Percentiles rank a stretch among this genome's conserved stretches.
Conservation (phyloP, 1,284 basidiomycete species). For the Leccinum angustisporum region DNA sequence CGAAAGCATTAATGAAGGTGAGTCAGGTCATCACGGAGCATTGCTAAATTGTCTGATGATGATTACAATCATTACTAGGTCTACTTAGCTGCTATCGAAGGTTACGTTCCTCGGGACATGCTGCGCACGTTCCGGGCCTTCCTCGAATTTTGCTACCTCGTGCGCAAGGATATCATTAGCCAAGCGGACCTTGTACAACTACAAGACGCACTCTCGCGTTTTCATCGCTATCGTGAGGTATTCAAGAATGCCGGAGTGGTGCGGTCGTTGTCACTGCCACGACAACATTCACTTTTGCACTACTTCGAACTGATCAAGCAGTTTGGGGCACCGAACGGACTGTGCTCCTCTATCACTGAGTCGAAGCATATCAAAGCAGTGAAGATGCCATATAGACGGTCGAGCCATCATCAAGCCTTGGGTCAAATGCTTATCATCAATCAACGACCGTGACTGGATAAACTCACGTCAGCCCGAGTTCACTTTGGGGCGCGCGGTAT, state of each 20-base stretch:
- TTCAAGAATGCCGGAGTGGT: not conserved
- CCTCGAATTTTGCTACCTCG: no score
- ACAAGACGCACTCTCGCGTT: not conserved
- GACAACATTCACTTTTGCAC: not conserved
- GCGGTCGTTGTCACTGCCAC: not conserved
- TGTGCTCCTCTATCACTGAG: constrained; percentile 6
- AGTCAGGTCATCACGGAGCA: not conserved
- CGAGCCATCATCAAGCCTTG: not conserved
- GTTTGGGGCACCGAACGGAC: constrained; percentile 1
- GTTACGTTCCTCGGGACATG: no score
- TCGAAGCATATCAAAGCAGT: not conserved
- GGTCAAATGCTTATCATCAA: constrained; percentile 1
- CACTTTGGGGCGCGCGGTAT: not conserved
- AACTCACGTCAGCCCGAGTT: not conserved
- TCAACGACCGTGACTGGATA: not conserved
- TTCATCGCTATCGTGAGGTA: not conserved
- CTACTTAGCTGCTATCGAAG: not conserved
- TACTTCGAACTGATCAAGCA: constrained; percentile 1
- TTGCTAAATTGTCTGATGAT: not conserved
- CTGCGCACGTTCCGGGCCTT: no score
- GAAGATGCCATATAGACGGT: not conserved
- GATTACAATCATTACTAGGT: not conserved
- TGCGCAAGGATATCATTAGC: not conserved
- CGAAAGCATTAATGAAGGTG: constrained; percentile 4
- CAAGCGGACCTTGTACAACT: not conserved